Conservation (phyloP, 805 yeast genomes). For the Teunomyces tritomae region DNA sequence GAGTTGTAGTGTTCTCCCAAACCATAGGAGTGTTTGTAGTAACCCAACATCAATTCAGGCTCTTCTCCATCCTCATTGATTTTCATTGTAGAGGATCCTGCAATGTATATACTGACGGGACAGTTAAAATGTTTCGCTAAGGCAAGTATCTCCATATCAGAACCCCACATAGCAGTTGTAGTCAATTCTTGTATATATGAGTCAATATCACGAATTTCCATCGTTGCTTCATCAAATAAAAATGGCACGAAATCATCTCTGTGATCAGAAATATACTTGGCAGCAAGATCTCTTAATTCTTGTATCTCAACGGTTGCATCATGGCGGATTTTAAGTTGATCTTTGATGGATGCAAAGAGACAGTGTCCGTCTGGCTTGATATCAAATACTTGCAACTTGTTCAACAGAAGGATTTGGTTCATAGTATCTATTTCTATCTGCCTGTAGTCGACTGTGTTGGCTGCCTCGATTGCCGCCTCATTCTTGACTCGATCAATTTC, state of each 20-base stretch:
- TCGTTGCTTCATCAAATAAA: constrained; percentile 74
- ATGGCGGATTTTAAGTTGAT: constrained; percentile 65
- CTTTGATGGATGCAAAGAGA: constrained; percentile 79
- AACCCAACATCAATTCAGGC: constrained; percentile 67
- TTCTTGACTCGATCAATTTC: constrained; percentile 58
- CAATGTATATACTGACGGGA: constrained; percentile 73
- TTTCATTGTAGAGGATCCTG: constrained; percentile 65
- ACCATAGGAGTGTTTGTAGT: constrained; percentile 81
- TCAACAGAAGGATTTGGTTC: constrained; percentile 47
- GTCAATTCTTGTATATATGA: constrained; percentile 68
- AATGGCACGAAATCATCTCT: constrained; percentile 77
- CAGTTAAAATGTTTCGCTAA: constrained; percentile 67
- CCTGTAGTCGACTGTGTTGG: constrained; percentile 60
- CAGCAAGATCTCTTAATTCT: constrained; percentile 63
- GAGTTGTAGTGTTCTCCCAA: constrained; percentile 96
- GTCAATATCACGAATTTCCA: constrained; percentile 60
- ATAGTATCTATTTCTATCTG: constrained; percentile 71
- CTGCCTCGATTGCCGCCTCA: constrained; percentile 74
- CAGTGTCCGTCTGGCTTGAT: constrained; percentile 94
- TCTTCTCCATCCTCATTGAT: constrained; percentile 57
- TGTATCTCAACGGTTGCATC: constrained; percentile 34
- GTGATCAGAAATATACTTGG: constrained; percentile 59
- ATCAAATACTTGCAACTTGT: constrained; percentile 57
- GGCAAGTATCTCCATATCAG: constrained; percentile 88
- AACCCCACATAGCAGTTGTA: constrained; percentile 92